phyloP scores from a whole-genome alignment of 805 yeast species.

The Wickerhamomyces rabaulensis region DNA sequence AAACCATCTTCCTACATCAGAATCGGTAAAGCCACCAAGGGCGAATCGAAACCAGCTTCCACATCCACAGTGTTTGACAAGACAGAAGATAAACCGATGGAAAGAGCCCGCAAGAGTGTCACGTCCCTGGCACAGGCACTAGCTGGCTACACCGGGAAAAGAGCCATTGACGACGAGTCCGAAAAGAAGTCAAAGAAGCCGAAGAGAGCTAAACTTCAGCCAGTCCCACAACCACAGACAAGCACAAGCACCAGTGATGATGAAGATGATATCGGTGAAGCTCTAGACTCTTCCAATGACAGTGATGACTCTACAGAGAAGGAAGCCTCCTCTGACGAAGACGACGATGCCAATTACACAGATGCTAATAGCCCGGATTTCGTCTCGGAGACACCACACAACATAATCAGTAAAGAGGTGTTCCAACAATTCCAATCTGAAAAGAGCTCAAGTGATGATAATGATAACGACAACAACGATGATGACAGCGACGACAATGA shows the following conservation, averaged over 20 bases:
- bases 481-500: constrained; percentile 19
- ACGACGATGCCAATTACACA: constrained; percentile 16
- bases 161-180: constrained; percentile 12
- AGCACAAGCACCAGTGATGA: constrained; percentile 11
- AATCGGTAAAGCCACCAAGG: constrained; percentile 10
- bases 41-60: neutral
- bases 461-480: constrained; percentile 18
- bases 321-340: constrained; percentile 21
- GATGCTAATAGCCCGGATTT: constrained; percentile 10
- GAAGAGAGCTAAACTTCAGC: constrained; percentile 11
- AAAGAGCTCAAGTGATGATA: constrained; percentile 15
- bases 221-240: neutral
- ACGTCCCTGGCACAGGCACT: constrained; percentile 22
- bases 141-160: constrained; percentile 23
- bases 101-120: constrained; percentile 8
- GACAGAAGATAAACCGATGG: neutral
- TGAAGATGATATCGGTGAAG: constrained; percentile 29
- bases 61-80: neutral
- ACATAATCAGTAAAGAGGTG: constrained; percentile 18
- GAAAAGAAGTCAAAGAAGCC: constrained; percentile 21
- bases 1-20: constrained; percentile 46
- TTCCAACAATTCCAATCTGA: constrained; percentile 14
- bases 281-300: constrained; percentile 13
- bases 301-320: constrained; percentile 31
- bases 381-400: constrained; percentile 12